Percentiles rank a stretch among this genome's conserved stretches.
Evolutionary conservation across 164 flowering plant genomes (phyloP).

Genomic region (Annona cherimola): DNA sequence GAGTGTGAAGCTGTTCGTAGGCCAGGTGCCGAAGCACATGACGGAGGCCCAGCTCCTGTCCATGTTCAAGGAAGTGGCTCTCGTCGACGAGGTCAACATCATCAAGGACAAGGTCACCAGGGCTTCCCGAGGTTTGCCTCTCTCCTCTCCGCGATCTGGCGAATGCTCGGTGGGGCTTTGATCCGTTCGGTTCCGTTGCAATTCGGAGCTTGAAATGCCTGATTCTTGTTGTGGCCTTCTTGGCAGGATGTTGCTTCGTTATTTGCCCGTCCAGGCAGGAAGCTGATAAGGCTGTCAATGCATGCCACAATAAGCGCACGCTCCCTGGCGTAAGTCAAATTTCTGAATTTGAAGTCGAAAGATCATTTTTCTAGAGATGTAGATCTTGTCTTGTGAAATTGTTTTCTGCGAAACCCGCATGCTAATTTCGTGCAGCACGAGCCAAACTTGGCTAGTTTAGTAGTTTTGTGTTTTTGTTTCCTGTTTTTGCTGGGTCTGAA

Average conservation of each 20-base stretch:
- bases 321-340: slow-evolving; percentile 74
- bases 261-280: slow-evolving; percentile 90
- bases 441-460: not conserved
- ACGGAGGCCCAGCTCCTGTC: slow-evolving; percentile 71
- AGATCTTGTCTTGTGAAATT: not conserved
- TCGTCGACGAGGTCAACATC: slow-evolving; percentile 91
- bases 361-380: not conserved
- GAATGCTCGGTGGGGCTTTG: not conserved
- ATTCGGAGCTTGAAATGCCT: not conserved
- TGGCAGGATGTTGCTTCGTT: slow-evolving; percentile 86
- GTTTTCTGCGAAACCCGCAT: not conserved
- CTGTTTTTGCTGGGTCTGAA: not conserved
- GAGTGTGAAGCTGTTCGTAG: slow-evolving; percentile 93
- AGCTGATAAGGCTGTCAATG: slow-evolving; percentile 90
- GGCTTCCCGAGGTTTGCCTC: slow-evolving; percentile 66
- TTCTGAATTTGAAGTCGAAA: not conserved
- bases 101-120: slow-evolving; percentile 87
- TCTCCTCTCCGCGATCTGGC: not conserved
- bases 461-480: not conserved
- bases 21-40: slow-evolving; percentile 96
- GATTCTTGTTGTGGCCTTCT: not conserved
- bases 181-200: slow-evolving; percentile 9
- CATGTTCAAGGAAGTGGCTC: slow-evolving; percentile 75
- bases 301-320: slow-evolving; percentile 87
- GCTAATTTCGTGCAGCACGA: not conserved